Evolutionary conservation across 768 basidiomycete species (phyloP), one percentile per base, ranked within the genome.

Genomic region (Pleurotus djamor): DNA sequence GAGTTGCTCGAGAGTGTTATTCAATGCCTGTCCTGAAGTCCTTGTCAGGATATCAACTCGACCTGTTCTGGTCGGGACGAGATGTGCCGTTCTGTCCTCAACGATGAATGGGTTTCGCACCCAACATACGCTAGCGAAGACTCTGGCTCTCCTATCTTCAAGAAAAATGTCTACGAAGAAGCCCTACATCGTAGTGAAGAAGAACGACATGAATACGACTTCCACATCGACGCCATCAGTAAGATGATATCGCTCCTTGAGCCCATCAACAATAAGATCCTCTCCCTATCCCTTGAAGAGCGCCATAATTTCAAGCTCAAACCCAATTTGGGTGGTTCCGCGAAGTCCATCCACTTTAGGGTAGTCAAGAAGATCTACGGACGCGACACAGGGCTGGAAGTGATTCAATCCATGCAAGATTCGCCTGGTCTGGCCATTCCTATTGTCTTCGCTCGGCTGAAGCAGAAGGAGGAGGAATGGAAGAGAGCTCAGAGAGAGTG

Each of bases 391-490:
- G 94, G 93, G 3, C 64, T 88, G 62, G 92, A 93, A 52, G 92
- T 95, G 1, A 81, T 94, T 43, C 83, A 86, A 44, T 88, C 92
- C 0, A 88, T 99, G 83, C 94, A 98, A 72, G 96, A 98, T n/a
- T 82, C 87, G 5, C 96, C 97, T 0, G 85, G 86, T 12, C 75
- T 89, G 13, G 92, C 96, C 7, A 88, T 98, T 16, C 96, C 97
- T 0, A 86, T 98, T 56, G 93, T 99, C 0, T 81, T 99, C 6
- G 76, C 82, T 49, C 85, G 97, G 5, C 76, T 99, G 60, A 97
- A 97, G 76, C 89, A 91, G 72, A 98, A 98, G 75, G 96, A 98
- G 69, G 94, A 94, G 61, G 96, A 98, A 70, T 99, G 97, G 97
- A 97, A 95, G 74, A 83, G 94, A 17, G 96, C 94, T 14, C 94